Evolutionary conservation across 352 stramenopile genomes (phyloP), one percentile per base, ranked within the genome.

Genomic region (Phytophthora tentaculata): DNA sequence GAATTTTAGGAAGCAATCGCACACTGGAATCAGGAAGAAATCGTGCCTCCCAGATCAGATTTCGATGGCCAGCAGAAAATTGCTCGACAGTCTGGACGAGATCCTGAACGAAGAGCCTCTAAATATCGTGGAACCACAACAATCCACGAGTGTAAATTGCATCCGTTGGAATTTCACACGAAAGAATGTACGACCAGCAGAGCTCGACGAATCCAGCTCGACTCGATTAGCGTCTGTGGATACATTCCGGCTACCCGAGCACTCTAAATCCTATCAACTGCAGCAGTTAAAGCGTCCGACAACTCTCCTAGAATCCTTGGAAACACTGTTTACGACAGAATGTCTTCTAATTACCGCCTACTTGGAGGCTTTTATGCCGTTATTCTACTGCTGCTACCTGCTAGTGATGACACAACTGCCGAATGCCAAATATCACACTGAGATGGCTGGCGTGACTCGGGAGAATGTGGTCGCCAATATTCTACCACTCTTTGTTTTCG

Each of bases 1-100:
- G 5, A 53, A 17, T 28, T 71, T 71, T 29, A 43, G 19, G 48
- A 71, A 35, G 12, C 56, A 56, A 29, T 17, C n/a, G 2, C 48
- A 56, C 19, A 3, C 16, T 4, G 56, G 63, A 4, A 60, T 70
- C 48, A 44, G 63, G 5, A 65, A 35, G 1, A 48, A 44, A 2
- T 70, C 63, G 8, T 66, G 63, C 22, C 56, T 70, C n/a, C 63
- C 63, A 44, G 56, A 70, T 14, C 48, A 60, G 9, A 52, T 70
- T 51, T 70, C 63, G 0, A 22, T 43, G 26, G 48, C 32, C 1
- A 56, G 56, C 54, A 56, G 17, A 26, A 20, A 22, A 10, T 6
- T 66, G 8, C 63, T 70, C 7, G 63, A 66, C 17, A 65, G 48
- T 39, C 35, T 70, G 22, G 50, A 54, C 32, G 16, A 29, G 8